Conservation (phyloP, 768 basidiomycete species). For the Gymnopilus junonius region DNA sequence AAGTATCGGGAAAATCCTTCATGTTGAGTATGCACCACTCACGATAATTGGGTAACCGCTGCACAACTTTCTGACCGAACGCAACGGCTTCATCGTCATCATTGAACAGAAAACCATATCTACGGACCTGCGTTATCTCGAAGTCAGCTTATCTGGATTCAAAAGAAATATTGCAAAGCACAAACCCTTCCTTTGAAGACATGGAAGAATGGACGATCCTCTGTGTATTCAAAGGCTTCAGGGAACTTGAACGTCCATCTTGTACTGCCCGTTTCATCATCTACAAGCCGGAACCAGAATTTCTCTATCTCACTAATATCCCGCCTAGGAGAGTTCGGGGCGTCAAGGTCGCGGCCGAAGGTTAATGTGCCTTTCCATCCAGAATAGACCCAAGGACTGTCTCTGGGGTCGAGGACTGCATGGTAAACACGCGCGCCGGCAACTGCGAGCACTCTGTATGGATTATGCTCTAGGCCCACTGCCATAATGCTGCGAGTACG, state of each 20-base stretch:
- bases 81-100: conserved; percentile 51
- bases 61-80: conserved; percentile 44
- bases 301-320: conserved; percentile 30
- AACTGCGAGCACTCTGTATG: conserved; percentile 53
- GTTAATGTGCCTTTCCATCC: conserved; percentile 63
- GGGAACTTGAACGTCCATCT: conserved; percentile 74
- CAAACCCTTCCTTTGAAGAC: conserved; percentile 85
- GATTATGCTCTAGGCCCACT: conserved; percentile 34
- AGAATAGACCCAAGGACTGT: conserved; percentile 61
- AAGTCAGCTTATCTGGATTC: not conserved
- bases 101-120: conserved; percentile 56
- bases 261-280: conserved; percentile 57
- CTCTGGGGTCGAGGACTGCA: conserved; percentile 49
- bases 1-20: conserved; percentile 13
- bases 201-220: conserved; percentile 93
- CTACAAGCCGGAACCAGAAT: conserved; percentile 70
- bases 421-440: conserved; percentile 67
- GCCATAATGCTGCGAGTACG: conserved; percentile 10
- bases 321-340: conserved; percentile 30
- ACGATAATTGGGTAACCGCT: conserved; percentile 34
- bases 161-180: not conserved
- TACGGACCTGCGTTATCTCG: conserved; percentile 42
- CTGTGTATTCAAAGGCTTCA: conserved; percentile 66
- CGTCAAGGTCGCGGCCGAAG: conserved; percentile 50
- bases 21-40: conserved; percentile 10